Base-by-base conservation (phyloP, 192 early-diverging fungal genomes). In the Backusella luteola region DNA sequence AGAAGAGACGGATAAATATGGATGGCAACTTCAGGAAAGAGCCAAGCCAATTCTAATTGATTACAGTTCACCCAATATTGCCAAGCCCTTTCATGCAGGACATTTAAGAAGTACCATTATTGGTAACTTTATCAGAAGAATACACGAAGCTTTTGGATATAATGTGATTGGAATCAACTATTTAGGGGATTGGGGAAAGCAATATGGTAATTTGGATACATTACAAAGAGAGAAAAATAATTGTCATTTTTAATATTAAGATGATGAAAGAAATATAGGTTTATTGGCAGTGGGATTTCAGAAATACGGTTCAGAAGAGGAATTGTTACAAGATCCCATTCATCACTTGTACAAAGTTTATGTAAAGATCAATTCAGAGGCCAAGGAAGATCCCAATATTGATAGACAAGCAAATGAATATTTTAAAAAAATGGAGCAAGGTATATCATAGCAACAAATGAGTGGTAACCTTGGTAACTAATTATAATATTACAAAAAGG, bases 151-250 rank as follows among this genome's bases (percentile, higher is more conserved):
- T 35, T 88, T 90, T 76, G 97, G 96, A 34, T 95, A 93, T 84
- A 90, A 91, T 1, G 91, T 91, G 6, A 85, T 95, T 35, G 88
- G 90, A 6, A 95, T 98, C 79, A 99, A 99, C 84, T 97, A 99
- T 82, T 83, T 99, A 23, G 98, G 98, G 23, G 97, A 99, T 81
- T 99, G 98, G 98, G 98, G 98, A 39, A 99, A 97, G 80, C 97
- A 98, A 83, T 99, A 95, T 84, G 98, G 94, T 89, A 88, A 21
- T 34, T 35, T 26, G 14, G 34, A 35, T 67, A 67, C 12, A 36
- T 1, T 35, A 67, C 6, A 1, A 67, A 67, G 6, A n/a, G 35
- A 35, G 1, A 3, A 35, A 34, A 35, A 35, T 1, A 36, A 35
- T 1, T n/a, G 7, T 17, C 11, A 32, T 29, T 11, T 72, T 32